Evolutionary conservation across 176 grass and related monocot species (phyloP).

Genomic region (Zizania latifolia): DNA sequence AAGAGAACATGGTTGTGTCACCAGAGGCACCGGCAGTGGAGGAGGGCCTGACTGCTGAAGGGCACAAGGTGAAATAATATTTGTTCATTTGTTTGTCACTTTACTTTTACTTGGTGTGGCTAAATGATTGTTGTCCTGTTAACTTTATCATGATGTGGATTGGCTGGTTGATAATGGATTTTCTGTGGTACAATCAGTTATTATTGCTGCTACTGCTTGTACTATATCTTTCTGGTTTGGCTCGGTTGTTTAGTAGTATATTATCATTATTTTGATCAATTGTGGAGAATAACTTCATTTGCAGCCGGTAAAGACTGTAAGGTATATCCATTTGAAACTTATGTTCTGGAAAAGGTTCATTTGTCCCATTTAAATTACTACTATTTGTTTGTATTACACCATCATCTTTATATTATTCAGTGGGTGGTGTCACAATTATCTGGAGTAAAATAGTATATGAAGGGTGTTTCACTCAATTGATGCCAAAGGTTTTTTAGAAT

Average conservation of each 20-base stretch:
- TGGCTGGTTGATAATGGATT: neutral
- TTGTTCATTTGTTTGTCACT: neutral
- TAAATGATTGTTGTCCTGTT: slow-evolving; percentile 7
- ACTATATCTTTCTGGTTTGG: neutral
- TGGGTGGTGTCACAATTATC: no score
- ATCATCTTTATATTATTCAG: neutral
- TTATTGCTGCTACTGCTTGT: slow-evolving; percentile 6
- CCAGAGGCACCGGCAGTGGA: slow-evolving; percentile 30
- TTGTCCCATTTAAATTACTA: neutral
- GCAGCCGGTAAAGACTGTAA: neutral
- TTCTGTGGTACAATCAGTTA: neutral
- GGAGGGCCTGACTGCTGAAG: slow-evolving; percentile 20
- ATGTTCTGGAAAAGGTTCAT: neutral
- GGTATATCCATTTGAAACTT: neutral
- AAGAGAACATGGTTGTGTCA: slow-evolving; percentile 30
- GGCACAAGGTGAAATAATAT: slow-evolving; percentile 26
- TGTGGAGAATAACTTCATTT: neutral
- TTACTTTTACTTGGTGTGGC: neutral
- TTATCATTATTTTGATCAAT: neutral
- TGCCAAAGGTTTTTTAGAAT: neutral
- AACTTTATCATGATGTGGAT: neutral
- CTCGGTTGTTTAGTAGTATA: neutral
- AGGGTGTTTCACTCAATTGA: neutral
- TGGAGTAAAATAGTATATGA: no score
- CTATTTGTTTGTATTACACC: neutral